Evolutionary conservation across 805 yeast species (phyloP), one percentile per base, ranked within the genome.

Genomic region (Huiozyma naganishii): DNA sequence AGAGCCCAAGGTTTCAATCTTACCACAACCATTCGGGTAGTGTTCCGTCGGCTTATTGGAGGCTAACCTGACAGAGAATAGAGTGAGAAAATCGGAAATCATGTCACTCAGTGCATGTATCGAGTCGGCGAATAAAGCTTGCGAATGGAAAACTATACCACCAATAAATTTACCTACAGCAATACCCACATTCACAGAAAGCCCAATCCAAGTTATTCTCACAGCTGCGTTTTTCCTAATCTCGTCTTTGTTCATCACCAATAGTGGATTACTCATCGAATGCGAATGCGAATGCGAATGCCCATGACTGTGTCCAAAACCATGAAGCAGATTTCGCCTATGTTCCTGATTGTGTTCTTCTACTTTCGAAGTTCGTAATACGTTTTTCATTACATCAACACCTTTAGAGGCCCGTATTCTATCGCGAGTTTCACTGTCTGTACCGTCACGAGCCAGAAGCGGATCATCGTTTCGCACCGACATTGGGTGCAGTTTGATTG

Each of bases 61-160:
- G 7, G 94, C 81, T 36, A 83, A 77, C 36, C 85, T 79, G 12
- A 92, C 96, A 0, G 97, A 90, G 7, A 87, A 81, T 45, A 90
- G 69, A 0, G 98, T 90, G 51, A 92, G 68, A 41, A 89, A 76
- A 61, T 90, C 98, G 8, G 95, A 84, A 11, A 92, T 74, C 70
- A 89, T 70, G 63, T 90, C 98, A 40, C 92, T 80, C 27, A 86
- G 71, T 0, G 97, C 89, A 65, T 90, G 98, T 29, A 87, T 80
- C 1, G 97, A 89, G 64, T 90, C 98, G 1, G 98, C 98, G 41
- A 89, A 62, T 45, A 90, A 73, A 2, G 96, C 89, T 60, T 88
- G 96, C 0, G 97, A 92, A 60, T 92, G 95, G 73, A 90, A 90
- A 34, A 79, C 79, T 10, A 85, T 70, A 11, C 97, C 97, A 28